phyloP scores from a whole-genome alignment of 2,329 filamentous ascomycete genomes.

The Aspergillus pseudoglaucus region DNA sequence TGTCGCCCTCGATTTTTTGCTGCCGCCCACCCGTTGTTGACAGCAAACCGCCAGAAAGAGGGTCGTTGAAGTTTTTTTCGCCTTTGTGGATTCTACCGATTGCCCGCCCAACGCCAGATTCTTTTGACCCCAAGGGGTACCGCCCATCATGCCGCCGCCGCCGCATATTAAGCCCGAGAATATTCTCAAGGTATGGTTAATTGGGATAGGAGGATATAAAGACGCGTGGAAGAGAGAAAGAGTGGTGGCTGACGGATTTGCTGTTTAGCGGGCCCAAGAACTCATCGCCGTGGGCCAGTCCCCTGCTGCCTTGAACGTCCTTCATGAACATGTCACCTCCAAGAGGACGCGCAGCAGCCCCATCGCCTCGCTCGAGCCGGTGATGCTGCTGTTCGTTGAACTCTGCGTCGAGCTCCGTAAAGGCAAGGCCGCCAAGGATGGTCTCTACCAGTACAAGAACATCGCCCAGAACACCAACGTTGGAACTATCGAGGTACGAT shows the following conservation, averaged over 20 bases:
- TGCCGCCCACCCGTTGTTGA: constrained; percentile 25
- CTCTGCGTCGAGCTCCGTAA: constrained; percentile 96
- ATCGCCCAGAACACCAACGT: constrained; percentile 99
- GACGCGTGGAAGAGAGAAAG: background rate
- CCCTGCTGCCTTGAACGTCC: constrained; percentile 82
- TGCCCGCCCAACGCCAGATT: constrained; percentile 5
- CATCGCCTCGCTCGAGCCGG: constrained; percentile 91
- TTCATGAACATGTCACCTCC: constrained; percentile 98
- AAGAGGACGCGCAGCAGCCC: constrained; percentile 97
- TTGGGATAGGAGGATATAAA: background rate
- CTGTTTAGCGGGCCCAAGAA: constrained; percentile 74
- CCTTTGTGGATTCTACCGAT: constrained; percentile 1
- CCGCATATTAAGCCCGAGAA: constrained; percentile 98
- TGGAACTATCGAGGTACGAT: constrained; percentile 79
- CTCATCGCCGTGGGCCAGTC: constrained; percentile 96
- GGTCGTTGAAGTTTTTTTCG: background rate
- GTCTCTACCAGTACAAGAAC: constrained; percentile 99
- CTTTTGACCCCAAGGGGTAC: constrained; percentile 22
- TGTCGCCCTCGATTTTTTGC: constrained; percentile 16
- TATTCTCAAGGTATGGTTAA: constrained; percentile 68
- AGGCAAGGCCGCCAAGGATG: constrained; percentile 97
- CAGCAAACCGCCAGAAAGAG: constrained; percentile 3
- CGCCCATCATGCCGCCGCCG: constrained; percentile 76
- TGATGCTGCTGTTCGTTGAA: constrained; percentile 97
- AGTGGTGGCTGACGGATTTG: constrained; percentile 11